Base-by-base conservation (phyloP, 495 filamentous ascomycete species). In the Aspergillus bertholletiae region DNA sequence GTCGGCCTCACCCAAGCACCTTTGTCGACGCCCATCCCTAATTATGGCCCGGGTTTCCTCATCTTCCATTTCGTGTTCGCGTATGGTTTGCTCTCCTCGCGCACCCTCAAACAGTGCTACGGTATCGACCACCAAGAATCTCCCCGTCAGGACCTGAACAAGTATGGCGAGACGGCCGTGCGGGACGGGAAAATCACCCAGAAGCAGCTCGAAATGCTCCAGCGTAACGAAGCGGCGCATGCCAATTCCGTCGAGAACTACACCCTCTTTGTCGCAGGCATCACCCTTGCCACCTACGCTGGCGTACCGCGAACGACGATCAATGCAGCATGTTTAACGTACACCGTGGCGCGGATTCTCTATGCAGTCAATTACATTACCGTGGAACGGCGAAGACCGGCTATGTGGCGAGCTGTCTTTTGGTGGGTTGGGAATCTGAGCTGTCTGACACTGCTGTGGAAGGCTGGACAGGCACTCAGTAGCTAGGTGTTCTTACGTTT, bases 91-190 rank as follows among this genome's bases (percentile, higher is more conserved):
- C 70, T 80, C n/a, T 72, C 76, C 43, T 68, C 75, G 2, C 73
- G 78, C 24, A 70, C 60, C 6, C 62, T 75, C 1, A 82, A 80
- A 54, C 70, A 77, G 53, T 67, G 46, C 51, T 74, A 75, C 62
- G 72, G 74, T 18, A 49, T 81, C 57, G 79, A 83, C 61, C 73
- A 81, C 63, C 75, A 80, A 49, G 66, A 53, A 13, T 66, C 69
- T 6, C 77, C 81, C 0, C 66, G 74, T 22, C 62, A 78, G 47
- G 73, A 80, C 35, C 68, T 82, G 1, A 56, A 52, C 24, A 75
- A 72, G 45, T 76, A 75, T 54, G 78, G 78, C 43, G 61, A 70
- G 13, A 63, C 64, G 1, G 74, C 76, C 6, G 73, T 82, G n/a
- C 58, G 63, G 15, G 68, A 65, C 4, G 78, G 76, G 5, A 80